These are phyloP conservation scores for Volvox reticuliferus DNA, from an alignment of 139 green algal genomes.

Conservation along the genomic window DNA sequence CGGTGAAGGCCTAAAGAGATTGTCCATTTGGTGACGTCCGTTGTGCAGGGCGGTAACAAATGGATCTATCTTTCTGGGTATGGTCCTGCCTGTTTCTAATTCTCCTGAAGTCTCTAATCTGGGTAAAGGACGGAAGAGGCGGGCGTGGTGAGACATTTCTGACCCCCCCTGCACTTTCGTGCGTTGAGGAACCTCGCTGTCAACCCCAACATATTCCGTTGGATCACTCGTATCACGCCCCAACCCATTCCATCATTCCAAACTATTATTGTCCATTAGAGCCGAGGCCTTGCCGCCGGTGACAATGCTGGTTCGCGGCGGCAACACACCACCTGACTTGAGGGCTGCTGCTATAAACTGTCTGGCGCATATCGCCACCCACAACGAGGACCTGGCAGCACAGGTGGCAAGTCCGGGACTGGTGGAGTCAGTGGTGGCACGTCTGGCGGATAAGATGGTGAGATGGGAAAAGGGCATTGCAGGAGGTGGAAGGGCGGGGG, in stretches of 20 bases:
- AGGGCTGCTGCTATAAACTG: conserved; percentile 52
- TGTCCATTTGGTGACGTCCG: no score
- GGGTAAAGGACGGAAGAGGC: not conserved
- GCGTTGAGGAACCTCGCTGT: no score
- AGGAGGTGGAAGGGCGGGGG: not conserved
- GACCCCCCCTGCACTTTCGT: no score
- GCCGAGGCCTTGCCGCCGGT: conserved; percentile 30
- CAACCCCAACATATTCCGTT: no score
- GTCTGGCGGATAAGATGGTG: conserved; percentile 61
- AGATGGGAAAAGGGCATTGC: not conserved
- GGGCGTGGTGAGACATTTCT: no score
- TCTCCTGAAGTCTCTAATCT: no score
- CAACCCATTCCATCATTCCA: no score
- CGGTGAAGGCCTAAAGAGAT: no score
- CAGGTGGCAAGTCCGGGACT: conserved; percentile 46
- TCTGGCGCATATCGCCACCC: conserved; percentile 49
- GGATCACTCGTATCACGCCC: no score
- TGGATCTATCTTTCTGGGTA: no score
- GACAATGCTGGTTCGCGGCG: conserved; percentile 45
- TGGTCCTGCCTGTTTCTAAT: no score
- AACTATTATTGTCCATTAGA: not conserved
- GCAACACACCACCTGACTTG: conserved; percentile 56
- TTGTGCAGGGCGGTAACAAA: no score
- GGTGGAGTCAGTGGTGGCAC: conserved; percentile 41
- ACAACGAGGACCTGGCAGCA: conserved; percentile 58